A percentile compares a stretch with the other conserved stretches of the same genome.
These are phyloP conservation scores for Rutstroemia sp. DNA, from an alignment of 2,329 filamentous ascomycete genomes.

Conservation along the genomic window DNA sequence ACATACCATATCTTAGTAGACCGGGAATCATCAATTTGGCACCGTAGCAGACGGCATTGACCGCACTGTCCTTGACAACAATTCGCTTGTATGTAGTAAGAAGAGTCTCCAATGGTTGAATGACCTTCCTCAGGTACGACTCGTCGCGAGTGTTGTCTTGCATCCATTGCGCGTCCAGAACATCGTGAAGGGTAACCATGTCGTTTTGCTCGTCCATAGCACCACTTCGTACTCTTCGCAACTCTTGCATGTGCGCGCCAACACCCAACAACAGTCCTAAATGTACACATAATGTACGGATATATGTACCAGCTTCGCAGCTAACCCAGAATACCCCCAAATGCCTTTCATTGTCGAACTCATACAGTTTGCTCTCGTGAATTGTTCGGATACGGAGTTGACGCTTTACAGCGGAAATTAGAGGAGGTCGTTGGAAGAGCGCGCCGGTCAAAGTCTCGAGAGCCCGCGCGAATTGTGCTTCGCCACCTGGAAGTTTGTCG, in stretches of 20 bases:
- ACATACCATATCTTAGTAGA: conserved; percentile 78
- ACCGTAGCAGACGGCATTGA: conserved; percentile 97
- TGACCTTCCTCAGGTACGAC: conserved; percentile 82
- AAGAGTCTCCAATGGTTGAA: conserved; percentile 86
- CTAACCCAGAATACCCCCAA: conserved; percentile 98
- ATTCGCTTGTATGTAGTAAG: conserved; percentile 92
- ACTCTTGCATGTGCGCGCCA: conserved; percentile 96
- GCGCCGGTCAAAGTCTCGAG: conserved; percentile 95
- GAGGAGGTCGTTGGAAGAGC: conserved; percentile 90
- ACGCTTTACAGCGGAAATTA: conserved; percentile 98
- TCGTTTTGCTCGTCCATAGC: conserved; percentile 88
- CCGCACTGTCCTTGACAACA: conserved; percentile 92
- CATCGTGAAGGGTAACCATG: conserved; percentile 89
- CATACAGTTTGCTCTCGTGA: conserved; percentile 90
- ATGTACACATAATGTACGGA: conserved; percentile 95
- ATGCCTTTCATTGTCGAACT: conserved; percentile 98
- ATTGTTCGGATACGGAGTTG: conserved; percentile 98
- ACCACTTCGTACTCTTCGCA: conserved; percentile 85
- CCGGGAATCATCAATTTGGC: conserved; percentile 98
- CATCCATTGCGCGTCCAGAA: conserved; percentile 92
- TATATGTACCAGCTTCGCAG: conserved; percentile 97
- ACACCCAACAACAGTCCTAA: conserved; percentile 70
- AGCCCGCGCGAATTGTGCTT: conserved; percentile 86
- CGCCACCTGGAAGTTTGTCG: conserved; percentile 87
- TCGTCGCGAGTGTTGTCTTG: conserved; percentile 96